A percentile compares a stretch with the other conserved stretches of the same genome.
Conservation (phyloP, 1,139 yeast species). For the Saccharomyces hybrid region DNA sequence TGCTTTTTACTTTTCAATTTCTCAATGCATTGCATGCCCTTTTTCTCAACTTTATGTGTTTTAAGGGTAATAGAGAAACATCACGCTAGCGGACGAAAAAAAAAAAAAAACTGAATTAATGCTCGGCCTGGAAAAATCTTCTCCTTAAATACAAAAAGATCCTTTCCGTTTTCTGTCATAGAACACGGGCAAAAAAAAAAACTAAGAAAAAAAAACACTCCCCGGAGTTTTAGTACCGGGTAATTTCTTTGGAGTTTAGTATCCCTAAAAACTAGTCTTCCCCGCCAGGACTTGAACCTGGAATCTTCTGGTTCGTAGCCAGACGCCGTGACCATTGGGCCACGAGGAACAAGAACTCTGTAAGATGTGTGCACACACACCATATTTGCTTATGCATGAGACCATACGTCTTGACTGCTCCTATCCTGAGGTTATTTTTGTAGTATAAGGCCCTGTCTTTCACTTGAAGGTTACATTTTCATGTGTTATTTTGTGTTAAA, state of each 20-base stretch:
- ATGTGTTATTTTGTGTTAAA: too few species aligned
- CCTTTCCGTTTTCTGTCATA: neutral
- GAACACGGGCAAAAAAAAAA: neutral
- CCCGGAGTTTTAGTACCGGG: neutral
- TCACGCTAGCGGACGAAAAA: neutral
- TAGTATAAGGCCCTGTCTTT: neutral
- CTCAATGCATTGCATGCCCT: neutral
- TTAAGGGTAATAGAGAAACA: neutral
- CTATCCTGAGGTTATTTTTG: neutral
- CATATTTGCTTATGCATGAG: neutral
- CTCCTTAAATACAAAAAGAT: neutral
- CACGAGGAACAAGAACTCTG: conserved; percentile 53
- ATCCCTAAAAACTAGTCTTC: too few species aligned
- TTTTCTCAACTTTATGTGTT: neutral
- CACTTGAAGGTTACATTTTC: too few species aligned
- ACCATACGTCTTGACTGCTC: neutral
- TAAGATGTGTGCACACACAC: neutral
- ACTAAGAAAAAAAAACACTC: neutral
- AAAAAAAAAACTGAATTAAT: neutral
- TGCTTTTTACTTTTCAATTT: neutral
- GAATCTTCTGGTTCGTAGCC: conserved; percentile 92
- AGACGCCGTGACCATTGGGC: conserved; percentile 92
- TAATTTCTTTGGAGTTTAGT: too few species aligned
- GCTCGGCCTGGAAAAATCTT: neutral
- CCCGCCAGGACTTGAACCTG: conserved; percentile 96